Conservation (phyloP, 2,329 filamentous ascomycete species). For the Cercospora zeina region DNA sequence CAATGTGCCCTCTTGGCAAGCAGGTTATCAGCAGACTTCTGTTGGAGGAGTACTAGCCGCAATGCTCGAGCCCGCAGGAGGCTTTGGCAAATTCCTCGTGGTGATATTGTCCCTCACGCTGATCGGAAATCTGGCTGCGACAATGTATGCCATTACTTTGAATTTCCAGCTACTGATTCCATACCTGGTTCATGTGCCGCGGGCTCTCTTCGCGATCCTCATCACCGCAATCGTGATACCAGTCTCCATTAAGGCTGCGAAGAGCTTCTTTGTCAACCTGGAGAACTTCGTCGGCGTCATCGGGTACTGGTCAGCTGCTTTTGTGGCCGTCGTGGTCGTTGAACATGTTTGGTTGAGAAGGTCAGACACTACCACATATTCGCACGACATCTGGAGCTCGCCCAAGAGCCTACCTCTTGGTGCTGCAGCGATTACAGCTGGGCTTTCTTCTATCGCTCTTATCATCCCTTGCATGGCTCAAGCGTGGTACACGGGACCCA, state of each 20-base stretch:
- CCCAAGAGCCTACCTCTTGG: constrained; percentile 44
- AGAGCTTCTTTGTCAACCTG: constrained; percentile 47
- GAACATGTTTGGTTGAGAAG: constrained; percentile 47
- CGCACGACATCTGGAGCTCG: constrained; percentile 47
- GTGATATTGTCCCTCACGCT: constrained; percentile 47
- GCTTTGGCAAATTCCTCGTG: constrained; percentile 48
- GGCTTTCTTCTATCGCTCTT: constrained; percentile 29
- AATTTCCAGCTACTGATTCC: constrained; percentile 44
- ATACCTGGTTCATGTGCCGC: constrained; percentile 41
- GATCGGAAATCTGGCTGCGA: constrained; percentile 49
- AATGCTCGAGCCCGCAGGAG: constrained; percentile 45
- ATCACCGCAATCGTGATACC: constrained; percentile 47
- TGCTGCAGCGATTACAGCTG: constrained; percentile 41
- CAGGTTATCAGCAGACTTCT: constrained; percentile 43
- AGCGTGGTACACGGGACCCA: constrained; percentile 36
- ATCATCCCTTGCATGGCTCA: constrained; percentile 36
- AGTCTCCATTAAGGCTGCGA: constrained; percentile 48
- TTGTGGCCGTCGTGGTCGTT: constrained; percentile 45
- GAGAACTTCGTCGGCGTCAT: constrained; percentile 51
- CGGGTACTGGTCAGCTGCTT: constrained; percentile 51
- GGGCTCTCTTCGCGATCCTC: constrained; percentile 47
- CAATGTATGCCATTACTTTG: constrained; percentile 50
- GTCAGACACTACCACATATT: constrained; percentile 41
- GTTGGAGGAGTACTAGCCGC: constrained; percentile 46
- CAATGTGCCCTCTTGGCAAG: constrained; percentile 35